Conservation (phyloP, 2,329 filamentous ascomycete genomes). For the Phaeophleospora eucalypticola region DNA sequence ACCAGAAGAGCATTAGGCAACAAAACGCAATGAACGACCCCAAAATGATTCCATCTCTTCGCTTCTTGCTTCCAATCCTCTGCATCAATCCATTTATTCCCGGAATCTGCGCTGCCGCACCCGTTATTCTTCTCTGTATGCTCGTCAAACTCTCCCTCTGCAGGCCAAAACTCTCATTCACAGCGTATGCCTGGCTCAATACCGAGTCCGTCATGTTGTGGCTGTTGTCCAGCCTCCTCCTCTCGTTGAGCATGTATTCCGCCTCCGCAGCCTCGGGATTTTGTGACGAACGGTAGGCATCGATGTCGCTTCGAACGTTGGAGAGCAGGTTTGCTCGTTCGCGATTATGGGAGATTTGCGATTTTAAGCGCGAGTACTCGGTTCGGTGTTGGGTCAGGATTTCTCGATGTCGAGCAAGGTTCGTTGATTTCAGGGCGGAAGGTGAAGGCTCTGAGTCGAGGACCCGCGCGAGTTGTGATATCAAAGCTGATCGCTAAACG, state of each 20-base stretch:
- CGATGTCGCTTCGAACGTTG: slow-evolving; percentile 87
- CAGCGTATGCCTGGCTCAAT: slow-evolving; percentile 90
- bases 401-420: slow-evolving; percentile 85
- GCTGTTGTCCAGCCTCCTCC: slow-evolving; percentile 78
- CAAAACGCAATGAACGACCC: slow-evolving; percentile 88
- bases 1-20: slow-evolving; percentile 77
- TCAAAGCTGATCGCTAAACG: slow-evolving; percentile 73
- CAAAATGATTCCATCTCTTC: slow-evolving; percentile 90
- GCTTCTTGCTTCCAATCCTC: slow-evolving; percentile 90
- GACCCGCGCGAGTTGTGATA: slow-evolving; percentile 78
- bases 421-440: slow-evolving; percentile 95
- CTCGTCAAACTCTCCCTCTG: slow-evolving; percentile 84
- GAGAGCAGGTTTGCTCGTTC: slow-evolving; percentile 85
- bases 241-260: slow-evolving; percentile 95
- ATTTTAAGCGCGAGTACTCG: slow-evolving; percentile 72
- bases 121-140: slow-evolving; percentile 85
- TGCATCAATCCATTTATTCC: slow-evolving; percentile 89
- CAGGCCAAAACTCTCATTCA: slow-evolving; percentile 83
- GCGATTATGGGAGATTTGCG: slow-evolving; percentile 70
- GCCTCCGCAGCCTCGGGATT: slow-evolving; percentile 82
- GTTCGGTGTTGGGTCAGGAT: slow-evolving; percentile 81
- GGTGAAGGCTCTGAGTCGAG: slow-evolving; percentile 91
- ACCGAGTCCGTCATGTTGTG: slow-evolving; percentile 87
- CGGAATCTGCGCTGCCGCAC: slow-evolving; percentile 84
- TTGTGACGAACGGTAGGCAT: slow-evolving; percentile 66